Evolutionary conservation across 495 filamentous ascomycete species (phyloP).

Genomic region (Penicillium ochrochloron): DNA sequence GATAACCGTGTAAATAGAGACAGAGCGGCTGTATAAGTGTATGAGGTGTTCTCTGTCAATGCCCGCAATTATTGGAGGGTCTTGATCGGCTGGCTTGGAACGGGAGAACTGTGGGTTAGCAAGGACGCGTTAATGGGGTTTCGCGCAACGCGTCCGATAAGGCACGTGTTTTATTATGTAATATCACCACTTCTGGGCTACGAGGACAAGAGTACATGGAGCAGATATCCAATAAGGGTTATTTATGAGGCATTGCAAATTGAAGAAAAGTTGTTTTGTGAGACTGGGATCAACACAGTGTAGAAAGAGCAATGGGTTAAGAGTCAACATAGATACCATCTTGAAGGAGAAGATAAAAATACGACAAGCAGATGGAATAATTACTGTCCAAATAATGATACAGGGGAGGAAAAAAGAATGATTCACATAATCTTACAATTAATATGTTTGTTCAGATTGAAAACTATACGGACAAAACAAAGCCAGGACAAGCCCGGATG

Average conservation of each 20-base stretch:
- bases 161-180: slow-evolving; percentile 32
- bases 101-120: slow-evolving; percentile 18
- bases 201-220: no score
- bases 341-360: neutral
- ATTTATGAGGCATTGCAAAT: neutral
- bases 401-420: neutral
- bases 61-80: neutral
- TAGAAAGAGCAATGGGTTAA: neutral
- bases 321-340: neutral
- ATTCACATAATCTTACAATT: slow-evolving; percentile 17
- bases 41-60: neutral
- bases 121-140: slow-evolving; percentile 32
- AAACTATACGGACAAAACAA: slow-evolving; percentile 15
- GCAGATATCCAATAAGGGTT: neutral
- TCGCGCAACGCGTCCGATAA: slow-evolving; percentile 37
- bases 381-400: neutral
- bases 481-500: slow-evolving; percentile 22
- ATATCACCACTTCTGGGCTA: neutral
- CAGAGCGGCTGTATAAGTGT: neutral
- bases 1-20: neutral
- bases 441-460: slow-evolving; percentile 22
- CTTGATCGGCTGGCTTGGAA: slow-evolving; percentile 4
- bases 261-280: no score
- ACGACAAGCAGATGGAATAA: neutral
- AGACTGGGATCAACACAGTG: no score